Percentiles rank a stretch among this genome's conserved stretches.
These are phyloP conservation scores for Tieghemostelium lacteum DNA, from an alignment of 78 protist species.

Conservation along the genomic window DNA sequence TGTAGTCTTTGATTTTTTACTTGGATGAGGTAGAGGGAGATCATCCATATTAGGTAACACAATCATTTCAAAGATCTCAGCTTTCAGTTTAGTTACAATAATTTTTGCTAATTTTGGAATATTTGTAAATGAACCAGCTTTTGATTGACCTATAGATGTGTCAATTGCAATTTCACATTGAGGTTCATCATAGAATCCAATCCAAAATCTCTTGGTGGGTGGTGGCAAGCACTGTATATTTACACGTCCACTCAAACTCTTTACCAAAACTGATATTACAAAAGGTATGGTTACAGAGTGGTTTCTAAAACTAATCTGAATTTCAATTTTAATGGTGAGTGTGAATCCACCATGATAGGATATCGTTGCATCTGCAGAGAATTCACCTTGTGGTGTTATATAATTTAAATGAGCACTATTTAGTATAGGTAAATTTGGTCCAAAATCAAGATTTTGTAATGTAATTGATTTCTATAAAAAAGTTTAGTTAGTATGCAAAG, in stretches of 20 bases:
- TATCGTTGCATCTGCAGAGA: constrained; percentile 30
- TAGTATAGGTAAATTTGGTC: constrained; percentile 65
- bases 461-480: constrained; percentile 55
- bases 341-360: constrained; percentile 79
- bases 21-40: constrained; percentile 60
- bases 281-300: constrained; percentile 66
- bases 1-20: background rate
- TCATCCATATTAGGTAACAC: constrained; percentile 72
- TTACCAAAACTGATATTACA: constrained; percentile 56
- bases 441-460: constrained; percentile 68
- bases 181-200: constrained; percentile 77
- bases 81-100: constrained; percentile 63
- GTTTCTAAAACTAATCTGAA: constrained; percentile 44
- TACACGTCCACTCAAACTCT: constrained; percentile 41
- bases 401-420: constrained; percentile 42
- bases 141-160: constrained; percentile 76
- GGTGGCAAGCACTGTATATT: constrained; percentile 74
- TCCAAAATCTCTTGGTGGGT: constrained; percentile 76
- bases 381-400: constrained; percentile 73
- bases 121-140: constrained; percentile 59
- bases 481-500: too few relatives aligned
- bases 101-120: constrained; percentile 77
- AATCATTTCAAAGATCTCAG: constrained; percentile 75
- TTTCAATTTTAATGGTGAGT: constrained; percentile 62
- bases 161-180: constrained; percentile 66